Evolutionary conservation across 345 rosid genomes (phyloP), one percentile per base, ranked within the genome.

Genomic region (Ceriops decandra): DNA sequence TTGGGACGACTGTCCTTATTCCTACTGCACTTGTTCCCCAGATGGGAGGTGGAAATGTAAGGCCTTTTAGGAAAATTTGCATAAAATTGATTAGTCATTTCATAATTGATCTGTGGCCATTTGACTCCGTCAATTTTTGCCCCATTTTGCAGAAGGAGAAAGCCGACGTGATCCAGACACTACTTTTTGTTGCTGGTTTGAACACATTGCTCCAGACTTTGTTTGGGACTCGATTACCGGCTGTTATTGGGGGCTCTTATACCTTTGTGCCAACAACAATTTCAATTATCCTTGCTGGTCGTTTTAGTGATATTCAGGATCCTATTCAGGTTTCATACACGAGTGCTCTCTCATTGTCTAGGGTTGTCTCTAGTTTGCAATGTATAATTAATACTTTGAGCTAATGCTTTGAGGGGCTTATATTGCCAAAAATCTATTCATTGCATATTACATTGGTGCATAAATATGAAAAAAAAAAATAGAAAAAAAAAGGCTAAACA

Each of bases 41-140:
- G 81, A 95, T 95, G 99, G 99, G 99, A 65, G 99, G 99, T 75
- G 88, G 97, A 83, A 90, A 90, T 78, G 99, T 95, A 86, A 85
- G 90, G 5, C 76, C n/a, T 49, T n/a, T 1, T n/a, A 10, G 53
- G 63, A 28, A 26, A 66, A 52, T 11, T 22, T 33, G 27, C 61
- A 26, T 71, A 17, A 19, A 11, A 28, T 61, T 20, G 61, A 62
- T 1, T 33, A 22, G 24, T 67, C 52, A 47, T 62, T 61, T 53
- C 30, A 5, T 60, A 58, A 26, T 22, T 61, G 35, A 63, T 26
- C 32, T 64, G 26, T 52, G 56, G 42, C 35, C 35, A 24, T 53
- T 52, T 21, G 52, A 64, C 62, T 70, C 31, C 31, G 36, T 52
- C 63, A 57, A 33, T 15, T 62, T 26, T 42, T 60, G 33, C 64